Evolutionary conservation across 148 eudicot genomes (phyloP).

Genomic region (Chenopodium album): DNA sequence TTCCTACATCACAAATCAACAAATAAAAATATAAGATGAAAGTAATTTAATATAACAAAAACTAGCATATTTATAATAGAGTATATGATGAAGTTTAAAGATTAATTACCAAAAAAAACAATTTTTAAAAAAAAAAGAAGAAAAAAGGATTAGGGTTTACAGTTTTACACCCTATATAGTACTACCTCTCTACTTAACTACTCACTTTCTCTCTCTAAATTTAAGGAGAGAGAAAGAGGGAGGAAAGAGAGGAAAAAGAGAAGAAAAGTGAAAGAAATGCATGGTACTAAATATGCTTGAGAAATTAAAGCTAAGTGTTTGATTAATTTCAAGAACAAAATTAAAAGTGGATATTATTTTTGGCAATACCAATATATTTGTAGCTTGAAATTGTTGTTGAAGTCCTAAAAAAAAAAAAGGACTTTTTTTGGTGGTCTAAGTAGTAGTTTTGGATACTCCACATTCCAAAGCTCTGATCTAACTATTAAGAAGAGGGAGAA

Average conservation of each 20-base stretch:
- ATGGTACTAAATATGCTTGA: constrained; percentile 6
- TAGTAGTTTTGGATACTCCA: constrained; percentile 27
- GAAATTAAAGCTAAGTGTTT: constrained; percentile 13
- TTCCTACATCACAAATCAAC: constrained; percentile 20
- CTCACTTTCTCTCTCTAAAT: constrained; percentile 14
- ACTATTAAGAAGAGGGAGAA: constrained; percentile 2
- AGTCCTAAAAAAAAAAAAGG: not conserved
- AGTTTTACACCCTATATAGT: constrained; percentile 9
- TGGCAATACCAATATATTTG: constrained; percentile 25
- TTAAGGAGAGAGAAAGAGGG: constrained; percentile 5
- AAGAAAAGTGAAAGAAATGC: not conserved
- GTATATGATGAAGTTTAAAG: not conserved
- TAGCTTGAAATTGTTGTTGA: not conserved
- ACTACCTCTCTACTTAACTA: constrained; percentile 10
- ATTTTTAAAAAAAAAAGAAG: not conserved
- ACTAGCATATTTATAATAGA: too few species aligned
- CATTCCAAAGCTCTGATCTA: constrained; percentile 23
- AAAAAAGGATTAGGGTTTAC: constrained; percentile 16
- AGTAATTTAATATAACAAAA: not conserved
- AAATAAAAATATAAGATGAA: not conserved
- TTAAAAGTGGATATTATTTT: not conserved
- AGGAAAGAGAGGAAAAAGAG: not conserved
- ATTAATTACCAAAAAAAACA: not conserved
- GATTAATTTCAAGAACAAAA: constrained; percentile 26
- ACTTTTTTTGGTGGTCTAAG: constrained; percentile 22